Base-by-base conservation (phyloP, 176 grass and related monocot species). In the Aegilops bicornis region DNA sequence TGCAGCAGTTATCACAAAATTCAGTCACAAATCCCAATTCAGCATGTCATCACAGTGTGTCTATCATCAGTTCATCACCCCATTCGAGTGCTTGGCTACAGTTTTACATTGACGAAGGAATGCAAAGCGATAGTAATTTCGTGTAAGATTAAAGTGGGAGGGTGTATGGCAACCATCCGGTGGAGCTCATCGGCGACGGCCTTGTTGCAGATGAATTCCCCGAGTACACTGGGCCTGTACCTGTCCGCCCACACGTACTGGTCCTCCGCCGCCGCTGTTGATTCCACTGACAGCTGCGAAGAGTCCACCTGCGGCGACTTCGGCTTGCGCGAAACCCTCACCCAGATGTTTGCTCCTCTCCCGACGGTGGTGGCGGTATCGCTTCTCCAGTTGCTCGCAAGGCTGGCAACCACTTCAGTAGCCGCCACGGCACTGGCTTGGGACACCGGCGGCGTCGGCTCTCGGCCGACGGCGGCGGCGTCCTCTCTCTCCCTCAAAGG, bases 131-230 rank as follows among this genome's bases (percentile, higher is more conserved):
- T 75, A 42, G 14, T 24, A 24, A 24, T 47, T 74, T 74, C 23
- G 8, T 74, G 42, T n/a, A 14, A 42, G 73, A 31, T 27, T 20
- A 76, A 8, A 75, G 24, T 27, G 72, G 45, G 7, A 76, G 45
- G 16, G 73, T 76, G 45, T 22, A 22, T 77, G 76, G 24, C 76
- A 52, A 92, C 90, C 93, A 90, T 73, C 56, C 69, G 79, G 66
- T 79, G 52, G 64, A 95, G 90, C 69, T 86, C 69, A 10, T 10
- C 16, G 9, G 88, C 88, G 61, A 69, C 62, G 54, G 62, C 24
- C 35, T 70, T 91, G 87, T 92, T 88, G 79, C 93, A 95, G 83
- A 92, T 92, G 93, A 95, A 95, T 30, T 90, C 67, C 16, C 9
- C 42, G 75, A 95, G 80, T 36, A 77, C n/a, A 63, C 0, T 86